These are phyloP conservation scores for Stephanocyclus meneghinianus DNA, from an alignment of 352 stramenopile species.

Conservation along the genomic window DNA sequence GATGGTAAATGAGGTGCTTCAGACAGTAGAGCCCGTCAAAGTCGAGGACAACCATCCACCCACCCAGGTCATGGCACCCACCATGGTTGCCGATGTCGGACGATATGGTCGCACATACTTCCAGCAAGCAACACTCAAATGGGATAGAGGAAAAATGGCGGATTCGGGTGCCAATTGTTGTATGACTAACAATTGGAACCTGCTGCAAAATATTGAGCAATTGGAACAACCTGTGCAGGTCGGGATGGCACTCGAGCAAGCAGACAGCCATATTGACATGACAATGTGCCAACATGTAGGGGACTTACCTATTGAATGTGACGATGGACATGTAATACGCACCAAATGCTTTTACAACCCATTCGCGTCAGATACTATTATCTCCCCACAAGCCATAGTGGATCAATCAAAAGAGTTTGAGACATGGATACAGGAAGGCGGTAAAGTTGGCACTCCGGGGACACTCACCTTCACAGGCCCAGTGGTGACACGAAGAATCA, in stretches of 20 bases:
- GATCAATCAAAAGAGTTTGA: background rate
- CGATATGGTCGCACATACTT: background rate
- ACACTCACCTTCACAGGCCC: background rate
- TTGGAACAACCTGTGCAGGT: background rate
- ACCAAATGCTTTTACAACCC: background rate
- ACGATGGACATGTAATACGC: too few species aligned
- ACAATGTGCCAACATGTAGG: background rate
- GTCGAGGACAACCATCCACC: too few species aligned
- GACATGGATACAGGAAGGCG: background rate
- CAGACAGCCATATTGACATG: background rate
- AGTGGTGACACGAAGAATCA: background rate
- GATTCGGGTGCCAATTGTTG: background rate
- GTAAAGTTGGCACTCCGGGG: background rate
- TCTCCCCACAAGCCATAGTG: background rate
- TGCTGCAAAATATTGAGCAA: background rate
- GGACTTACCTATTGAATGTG: background rate
- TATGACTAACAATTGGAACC: background rate
- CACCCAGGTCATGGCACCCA: background rate
- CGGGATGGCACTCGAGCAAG: background rate
- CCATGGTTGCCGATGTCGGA: background rate
- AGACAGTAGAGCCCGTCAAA: too few species aligned
- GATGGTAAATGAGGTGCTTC: too few species aligned
- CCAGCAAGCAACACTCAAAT: background rate
- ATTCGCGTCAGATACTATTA: background rate
- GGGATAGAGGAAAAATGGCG: background rate